Base-by-base conservation (phyloP, 805 yeast genomes). In the Danielia reshetovae region DNA sequence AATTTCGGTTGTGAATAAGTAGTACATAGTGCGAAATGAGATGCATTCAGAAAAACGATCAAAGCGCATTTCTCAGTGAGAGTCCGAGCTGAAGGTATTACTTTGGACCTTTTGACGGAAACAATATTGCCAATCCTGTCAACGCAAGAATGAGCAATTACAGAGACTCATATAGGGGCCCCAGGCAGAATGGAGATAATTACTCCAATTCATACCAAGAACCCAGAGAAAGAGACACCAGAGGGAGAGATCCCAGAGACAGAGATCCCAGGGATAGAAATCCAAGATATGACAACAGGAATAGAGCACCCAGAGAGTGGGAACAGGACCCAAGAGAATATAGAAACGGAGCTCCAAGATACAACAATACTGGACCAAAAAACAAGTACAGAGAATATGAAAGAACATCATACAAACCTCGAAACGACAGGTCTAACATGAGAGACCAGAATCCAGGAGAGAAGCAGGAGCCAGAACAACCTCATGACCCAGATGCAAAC, bases 241-340 rank as follows among this genome's bases (percentile, higher is more conserved):
- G 49, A 19, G 49, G 34, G 3, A 15, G 32, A 14, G 45, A 42
- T 17, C 30, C 34, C 19, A 27, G 45, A 5, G 19, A 11, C 23
- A 34, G 48, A 11, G 36, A 45, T 17, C 41, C 45, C 14, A 41
- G 59, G 25, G 51, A 50, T 19, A 38, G 46, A 49, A 45, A 29
- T 29, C n/a, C 38, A 31, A 12, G 27, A 38, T 27, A 28, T 38
- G 28, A 43, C 18, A 30, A n/a, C 12, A 23, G 3, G 24, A 32
- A 9, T 16, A 26, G 17, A 30, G 31, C 8, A n/a, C 22, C 12
- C 23, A 22, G 12, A 19, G 33, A n/a, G 25, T 13, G 5, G n/a
- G 19, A 23, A 18, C 35, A 40, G 14, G 34, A 19, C 17, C 34
- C 35, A 4, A 30, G 34, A 28, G 18, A 29, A 12, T 22, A 35